These are phyloP conservation scores for Termitomyces sp. DNA, from an alignment of 768 basidiomycete genomes.

Conservation along the genomic window DNA sequence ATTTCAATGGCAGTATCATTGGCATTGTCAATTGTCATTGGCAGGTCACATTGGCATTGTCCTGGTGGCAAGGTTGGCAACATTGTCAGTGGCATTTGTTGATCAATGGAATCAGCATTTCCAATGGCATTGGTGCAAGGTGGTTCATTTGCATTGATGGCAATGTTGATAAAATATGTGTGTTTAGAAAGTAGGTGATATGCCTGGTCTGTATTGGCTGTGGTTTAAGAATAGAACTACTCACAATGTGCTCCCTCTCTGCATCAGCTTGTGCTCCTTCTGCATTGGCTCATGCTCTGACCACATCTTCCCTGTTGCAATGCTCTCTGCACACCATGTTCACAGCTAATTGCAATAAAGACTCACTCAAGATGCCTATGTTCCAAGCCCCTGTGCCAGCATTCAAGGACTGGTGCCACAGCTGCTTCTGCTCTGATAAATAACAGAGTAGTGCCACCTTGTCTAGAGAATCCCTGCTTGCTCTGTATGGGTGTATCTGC, in stretches of 20 bases:
- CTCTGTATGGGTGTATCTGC: neutral
- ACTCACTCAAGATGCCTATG: neutral
- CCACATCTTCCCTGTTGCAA: neutral
- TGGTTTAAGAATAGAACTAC: no score
- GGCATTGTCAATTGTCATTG: no score
- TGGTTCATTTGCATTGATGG: no score
- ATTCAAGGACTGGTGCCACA: neutral
- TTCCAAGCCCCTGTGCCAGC: neutral
- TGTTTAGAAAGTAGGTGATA: no score
- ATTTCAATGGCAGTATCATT: no score
- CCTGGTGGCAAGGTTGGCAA: no score
- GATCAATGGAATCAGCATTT: no score
- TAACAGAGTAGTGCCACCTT: neutral
- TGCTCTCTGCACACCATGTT: neutral
- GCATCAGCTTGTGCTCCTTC: neutral
- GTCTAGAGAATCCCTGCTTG: neutral
- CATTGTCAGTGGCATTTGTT: no score
- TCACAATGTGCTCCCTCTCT: neutral
- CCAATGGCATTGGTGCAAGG: no score
- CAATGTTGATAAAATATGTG: no score
- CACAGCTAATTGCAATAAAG: neutral
- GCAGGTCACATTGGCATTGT: no score
- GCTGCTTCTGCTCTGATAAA: neutral
- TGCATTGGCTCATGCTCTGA: neutral
- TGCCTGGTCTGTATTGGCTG: no score